Conservation (phyloP, 305 asterid genomes). For the Rubia tinctorum region DNA sequence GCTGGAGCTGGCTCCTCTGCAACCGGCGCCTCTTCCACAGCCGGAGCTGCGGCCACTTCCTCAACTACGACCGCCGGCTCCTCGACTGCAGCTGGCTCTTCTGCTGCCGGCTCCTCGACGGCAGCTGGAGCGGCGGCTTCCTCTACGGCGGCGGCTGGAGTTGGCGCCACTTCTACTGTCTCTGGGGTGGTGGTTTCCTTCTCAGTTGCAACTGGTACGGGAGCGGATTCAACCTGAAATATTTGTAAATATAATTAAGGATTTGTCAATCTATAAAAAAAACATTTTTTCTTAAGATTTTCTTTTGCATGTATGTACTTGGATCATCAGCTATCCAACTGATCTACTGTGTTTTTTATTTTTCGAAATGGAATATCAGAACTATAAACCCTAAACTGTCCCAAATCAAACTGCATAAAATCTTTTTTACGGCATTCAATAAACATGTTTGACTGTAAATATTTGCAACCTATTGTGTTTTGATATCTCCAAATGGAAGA, state of each 20-base stretch:
- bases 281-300: too few species aligned
- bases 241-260: background rate
- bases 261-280: background rate
- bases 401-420: too few species aligned
- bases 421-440: too few species aligned
- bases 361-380: too few species aligned
- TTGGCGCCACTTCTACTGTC: slow-evolving; percentile 8
- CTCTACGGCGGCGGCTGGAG: slow-evolving; percentile 3
- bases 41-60: slow-evolving; percentile 14
- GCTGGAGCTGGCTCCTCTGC: slow-evolving; percentile 20
- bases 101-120: slow-evolving; percentile 21
- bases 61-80: background rate
- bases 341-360: too few species aligned
- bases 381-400: too few species aligned
- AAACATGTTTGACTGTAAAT: too few species aligned
- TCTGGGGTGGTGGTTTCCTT: slow-evolving; percentile 19
- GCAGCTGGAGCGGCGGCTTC: slow-evolving; percentile 16
- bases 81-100: slow-evolving; percentile 5
- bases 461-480: background rate
- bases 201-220: slow-evolving; percentile 21
- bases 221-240: slow-evolving; percentile 26
- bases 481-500: background rate
- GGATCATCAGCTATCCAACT: too few species aligned
- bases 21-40: background rate
- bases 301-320: too few species aligned